phyloP scores from a whole-genome alignment of 2,329 filamentous ascomycete genomes.

The Apiospora koreana region DNA sequence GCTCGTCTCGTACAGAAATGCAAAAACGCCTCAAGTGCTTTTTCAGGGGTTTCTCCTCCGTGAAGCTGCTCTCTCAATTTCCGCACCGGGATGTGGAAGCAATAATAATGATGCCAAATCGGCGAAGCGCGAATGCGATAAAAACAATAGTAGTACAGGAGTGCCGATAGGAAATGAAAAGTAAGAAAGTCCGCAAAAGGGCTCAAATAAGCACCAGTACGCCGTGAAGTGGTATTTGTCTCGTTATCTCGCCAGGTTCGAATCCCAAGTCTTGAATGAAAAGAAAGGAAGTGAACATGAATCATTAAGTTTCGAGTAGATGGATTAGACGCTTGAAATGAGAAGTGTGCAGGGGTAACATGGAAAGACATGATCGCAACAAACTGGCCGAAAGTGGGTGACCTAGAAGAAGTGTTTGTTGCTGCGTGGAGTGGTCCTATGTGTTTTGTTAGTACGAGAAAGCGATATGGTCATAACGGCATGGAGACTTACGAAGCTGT shows the following conservation, averaged over 20 bases:
- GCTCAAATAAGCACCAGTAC: neutral
- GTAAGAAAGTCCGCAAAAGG: neutral
- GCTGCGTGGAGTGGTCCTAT: constrained; percentile 47
- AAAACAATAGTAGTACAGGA: constrained; percentile 14
- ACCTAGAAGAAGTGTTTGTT: constrained; percentile 40
- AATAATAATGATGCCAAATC: neutral
- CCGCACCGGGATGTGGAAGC: neutral
- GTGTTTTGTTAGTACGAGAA: constrained; percentile 17
- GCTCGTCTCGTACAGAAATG: neutral
- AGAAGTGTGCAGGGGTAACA: neutral
- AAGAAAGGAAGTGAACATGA: constrained; percentile 22
- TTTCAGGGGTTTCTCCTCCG: constrained; percentile 2
- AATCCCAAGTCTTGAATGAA: constrained; percentile 18
- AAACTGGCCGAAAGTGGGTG: neutral
- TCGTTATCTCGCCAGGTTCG: constrained; percentile 19
- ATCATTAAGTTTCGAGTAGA: constrained; percentile 25
- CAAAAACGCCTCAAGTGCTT: constrained; percentile 3
- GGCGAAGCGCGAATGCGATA: neutral
- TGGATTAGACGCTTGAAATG: neutral
- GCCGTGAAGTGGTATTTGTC: constrained; percentile 24
- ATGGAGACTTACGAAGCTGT: constrained; percentile 21
- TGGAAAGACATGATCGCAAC: neutral
- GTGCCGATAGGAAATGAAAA: constrained; percentile 13
- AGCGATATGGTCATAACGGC: neutral
- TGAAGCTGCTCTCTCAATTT: neutral